Evolutionary conservation across 176 grass and related monocot genomes (phyloP).

Genomic region (Juncus inflexus): DNA sequence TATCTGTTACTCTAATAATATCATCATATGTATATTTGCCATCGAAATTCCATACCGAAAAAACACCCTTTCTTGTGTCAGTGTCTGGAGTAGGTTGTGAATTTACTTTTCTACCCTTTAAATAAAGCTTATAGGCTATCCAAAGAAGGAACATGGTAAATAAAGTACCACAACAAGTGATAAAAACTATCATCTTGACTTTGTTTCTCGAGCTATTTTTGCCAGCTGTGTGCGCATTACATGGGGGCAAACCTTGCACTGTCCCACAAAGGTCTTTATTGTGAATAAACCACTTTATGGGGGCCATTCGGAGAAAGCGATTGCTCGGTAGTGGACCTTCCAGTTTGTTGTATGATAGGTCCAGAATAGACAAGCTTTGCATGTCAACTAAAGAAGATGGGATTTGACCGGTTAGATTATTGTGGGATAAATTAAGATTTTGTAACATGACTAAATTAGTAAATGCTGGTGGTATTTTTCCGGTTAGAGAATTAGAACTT

Average conservation of each 20-base stretch:
- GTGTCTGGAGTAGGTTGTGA: background rate
- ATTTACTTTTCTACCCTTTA: background rate
- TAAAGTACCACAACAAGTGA: background rate
- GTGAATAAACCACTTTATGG: slow-evolving; percentile 6
- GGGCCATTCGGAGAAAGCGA: background rate
- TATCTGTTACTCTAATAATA: too few species aligned
- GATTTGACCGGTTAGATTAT: slow-evolving; percentile 32
- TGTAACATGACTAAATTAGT: slow-evolving; percentile 24
- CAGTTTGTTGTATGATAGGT: slow-evolving; percentile 40
- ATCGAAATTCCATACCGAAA: too few species aligned
- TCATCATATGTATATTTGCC: too few species aligned
- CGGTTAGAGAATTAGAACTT: slow-evolving; percentile 28
- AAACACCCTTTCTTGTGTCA: background rate
- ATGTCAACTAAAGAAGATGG: slow-evolving; percentile 21
- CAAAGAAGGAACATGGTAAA: background rate
- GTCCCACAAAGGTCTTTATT: slow-evolving; percentile 23
- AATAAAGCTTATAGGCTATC: background rate
- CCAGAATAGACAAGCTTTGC: slow-evolving; percentile 26
- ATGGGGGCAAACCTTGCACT: slow-evolving; percentile 6
- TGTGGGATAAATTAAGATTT: slow-evolving; percentile 36
- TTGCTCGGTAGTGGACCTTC: slow-evolving; percentile 18
- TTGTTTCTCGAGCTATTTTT: background rate
- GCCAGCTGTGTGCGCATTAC: background rate
- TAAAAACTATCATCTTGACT: background rate
- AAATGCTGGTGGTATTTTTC: slow-evolving; percentile 21